phyloP scores from a whole-genome alignment of 1,139 yeast genomes.

The Yamadazyma blattariae region DNA sequence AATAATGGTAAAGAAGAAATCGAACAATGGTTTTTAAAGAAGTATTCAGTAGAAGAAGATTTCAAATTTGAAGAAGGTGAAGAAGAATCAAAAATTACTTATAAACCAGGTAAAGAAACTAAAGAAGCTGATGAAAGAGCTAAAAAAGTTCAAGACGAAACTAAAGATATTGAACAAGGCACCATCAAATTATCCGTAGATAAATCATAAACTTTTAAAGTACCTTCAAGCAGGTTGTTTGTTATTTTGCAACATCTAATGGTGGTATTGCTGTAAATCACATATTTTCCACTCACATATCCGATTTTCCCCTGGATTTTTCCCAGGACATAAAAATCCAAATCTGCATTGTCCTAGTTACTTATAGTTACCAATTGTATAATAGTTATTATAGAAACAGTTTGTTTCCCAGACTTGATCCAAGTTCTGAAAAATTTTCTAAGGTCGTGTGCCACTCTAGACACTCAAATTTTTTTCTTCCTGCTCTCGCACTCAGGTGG shows the following conservation, averaged over 20 bases:
- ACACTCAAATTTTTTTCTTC: slow-evolving; percentile 4
- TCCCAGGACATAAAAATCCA: too few relatives aligned
- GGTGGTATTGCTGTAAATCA: too few relatives aligned
- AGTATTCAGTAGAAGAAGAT: slow-evolving; percentile 67
- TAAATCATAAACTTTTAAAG: too few relatives aligned
- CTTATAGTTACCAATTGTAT: too few relatives aligned
- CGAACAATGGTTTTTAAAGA: slow-evolving; percentile 69
- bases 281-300: too few relatives aligned
- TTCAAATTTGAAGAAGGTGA: slow-evolving; percentile 42
- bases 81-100: slow-evolving; percentile 45
- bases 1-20: slow-evolving; percentile 61
- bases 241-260: too few relatives aligned
- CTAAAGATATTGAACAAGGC: slow-evolving; percentile 11
- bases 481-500: too few relatives aligned
- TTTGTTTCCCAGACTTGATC: too few relatives aligned
- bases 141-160: slow-evolving; percentile 22
- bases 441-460: slow-evolving; percentile 7
- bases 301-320: too few relatives aligned
- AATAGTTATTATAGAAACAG: too few relatives aligned
- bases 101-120: slow-evolving; percentile 49
- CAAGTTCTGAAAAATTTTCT: slow-evolving; percentile 6
- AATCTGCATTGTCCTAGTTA: too few relatives aligned
- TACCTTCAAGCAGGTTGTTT: too few relatives aligned
- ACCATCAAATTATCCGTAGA: slow-evolving; percentile 8
- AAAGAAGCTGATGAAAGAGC: slow-evolving; percentile 45